Base-by-base conservation (phyloP, 139 green algal species). In the Chlamydomonas sp. region DNA sequence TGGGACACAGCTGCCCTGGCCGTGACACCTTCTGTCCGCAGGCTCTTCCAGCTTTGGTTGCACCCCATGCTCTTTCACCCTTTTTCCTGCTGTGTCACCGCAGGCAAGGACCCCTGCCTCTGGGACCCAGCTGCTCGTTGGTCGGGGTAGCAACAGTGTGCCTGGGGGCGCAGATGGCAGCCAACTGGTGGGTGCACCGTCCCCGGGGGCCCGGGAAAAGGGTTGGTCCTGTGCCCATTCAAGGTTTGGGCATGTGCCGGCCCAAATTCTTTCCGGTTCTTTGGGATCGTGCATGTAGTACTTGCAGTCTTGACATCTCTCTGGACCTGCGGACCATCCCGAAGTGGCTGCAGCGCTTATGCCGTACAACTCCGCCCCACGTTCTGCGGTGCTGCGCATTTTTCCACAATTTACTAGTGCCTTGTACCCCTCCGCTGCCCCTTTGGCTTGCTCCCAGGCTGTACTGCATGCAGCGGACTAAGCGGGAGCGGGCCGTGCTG, bases 141-240 rank as follows among this genome's bases (percentile, higher is more conserved):
- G 1, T 78, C 61, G 84, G 75, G 6, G 66, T 83, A 57, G 84
- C 84, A 5, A 17, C 76, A 16, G 59, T 78, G 49, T 84, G 84
- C 64, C 78, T 79, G 71, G 82, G 82, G 17, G 72, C 82, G 20
- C 82, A 86, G 82, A 18, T 86, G 59, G 82, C 82, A 9, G 71
- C 82, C 9, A 77, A 60, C 9, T 86, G 82, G 82, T 86, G 61
- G 49, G 73, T 31, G 7, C 69, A 76, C 10, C 69, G 16, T 49
- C 16, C 14, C 69, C 69, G 8, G 31, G 31, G 31, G 31, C 31
- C 31, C 31, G 31, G 31, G 31, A 49, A 49, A 49, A 49, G 31
- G 31, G 31, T 49, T 49, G 31, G 31, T 49, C 31, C 31, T 49
- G 31, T 49, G 31, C 31, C 31, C 31, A 49, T 49, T 49, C 31